These are phyloP conservation scores for Cerrena zonata DNA, from an alignment of 1,284 basidiomycete genomes.

Conservation along the genomic window DNA sequence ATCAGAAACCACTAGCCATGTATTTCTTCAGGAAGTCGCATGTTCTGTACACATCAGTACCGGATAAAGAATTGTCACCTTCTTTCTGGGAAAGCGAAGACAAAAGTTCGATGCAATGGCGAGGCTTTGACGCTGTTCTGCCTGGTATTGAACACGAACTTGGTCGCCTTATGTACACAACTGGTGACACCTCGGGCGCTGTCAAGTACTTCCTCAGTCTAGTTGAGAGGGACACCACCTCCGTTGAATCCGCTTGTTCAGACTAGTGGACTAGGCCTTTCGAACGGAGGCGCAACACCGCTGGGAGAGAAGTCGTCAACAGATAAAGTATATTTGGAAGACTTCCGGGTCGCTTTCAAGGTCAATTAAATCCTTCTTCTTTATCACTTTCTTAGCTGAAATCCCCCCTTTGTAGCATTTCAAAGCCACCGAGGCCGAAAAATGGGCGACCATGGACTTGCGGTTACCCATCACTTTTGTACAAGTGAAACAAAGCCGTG, in stretches of 20 bases:
- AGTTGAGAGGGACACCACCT: constrained; percentile 35
- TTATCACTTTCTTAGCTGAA: no score
- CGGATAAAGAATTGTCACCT: constrained; percentile 58
- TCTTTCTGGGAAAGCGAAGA: constrained; percentile 74
- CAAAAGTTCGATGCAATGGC: constrained; percentile 30
- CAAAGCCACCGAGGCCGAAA: constrained; percentile 44
- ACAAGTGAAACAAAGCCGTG: constrained; percentile 42
- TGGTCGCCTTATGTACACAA: constrained; percentile 74
- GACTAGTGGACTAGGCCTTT: constrained; percentile 10
- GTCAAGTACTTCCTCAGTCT: constrained; percentile 62
- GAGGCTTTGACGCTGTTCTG: constrained; percentile 56
- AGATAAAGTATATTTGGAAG: constrained; percentile 68
- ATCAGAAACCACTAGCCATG: constrained; percentile 77
- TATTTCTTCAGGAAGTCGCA: constrained; percentile 69
- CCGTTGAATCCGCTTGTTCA: constrained; percentile 12
- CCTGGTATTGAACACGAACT: constrained; percentile 73
- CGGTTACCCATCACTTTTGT: constrained; percentile 58
- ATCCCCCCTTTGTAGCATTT: constrained; percentile 47
- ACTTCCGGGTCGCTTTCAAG: constrained; percentile 71
- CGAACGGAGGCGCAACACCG: constrained; percentile 17
- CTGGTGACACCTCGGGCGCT: constrained; percentile 66
- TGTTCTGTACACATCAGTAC: constrained; percentile 46
- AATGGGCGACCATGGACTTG: constrained; percentile 36
- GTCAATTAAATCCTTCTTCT: no score
- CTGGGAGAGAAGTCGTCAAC: constrained; percentile 25